Percentiles rank a stretch among this genome's conserved stretches.
Evolutionary conservation across 805 yeast species (phyloP).

Genomic region (Sungouiella blattae): DNA sequence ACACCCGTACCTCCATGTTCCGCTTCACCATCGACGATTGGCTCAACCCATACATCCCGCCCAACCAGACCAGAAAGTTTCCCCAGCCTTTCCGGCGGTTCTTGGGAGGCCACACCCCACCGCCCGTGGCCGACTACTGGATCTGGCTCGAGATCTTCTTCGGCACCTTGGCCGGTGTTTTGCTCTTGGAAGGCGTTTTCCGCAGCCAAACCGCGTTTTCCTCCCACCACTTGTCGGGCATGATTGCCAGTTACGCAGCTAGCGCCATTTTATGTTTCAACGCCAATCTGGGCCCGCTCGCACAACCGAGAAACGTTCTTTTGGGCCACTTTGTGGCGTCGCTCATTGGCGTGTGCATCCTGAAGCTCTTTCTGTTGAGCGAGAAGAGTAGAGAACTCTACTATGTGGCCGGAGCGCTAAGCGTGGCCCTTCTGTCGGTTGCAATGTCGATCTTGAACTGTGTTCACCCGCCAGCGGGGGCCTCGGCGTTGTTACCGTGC

Average conservation of each 20-base stretch:
- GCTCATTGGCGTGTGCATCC: conserved; percentile 50
- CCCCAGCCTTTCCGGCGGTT: conserved; percentile 35
- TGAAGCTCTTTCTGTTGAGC: conserved; percentile 50
- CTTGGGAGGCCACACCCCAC: conserved; percentile 35
- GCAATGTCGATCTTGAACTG: conserved; percentile 51
- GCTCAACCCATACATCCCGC: conserved; percentile 26
- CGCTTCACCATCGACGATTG: conserved; percentile 36
- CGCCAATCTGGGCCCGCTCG: conserved; percentile 52
- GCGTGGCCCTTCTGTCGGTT: conserved; percentile 53
- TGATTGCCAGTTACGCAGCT: conserved; percentile 61
- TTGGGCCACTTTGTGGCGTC: conserved; percentile 55
- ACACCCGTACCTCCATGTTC: too few species aligned
- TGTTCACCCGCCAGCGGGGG: conserved; percentile 73
- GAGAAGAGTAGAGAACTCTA: conserved; percentile 42
- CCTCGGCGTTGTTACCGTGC: conserved; percentile 58
- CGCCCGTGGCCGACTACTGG: conserved; percentile 32
- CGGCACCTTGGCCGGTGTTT: conserved; percentile 45
- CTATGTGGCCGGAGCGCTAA: conserved; percentile 57
- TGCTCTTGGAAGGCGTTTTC: conserved; percentile 46
- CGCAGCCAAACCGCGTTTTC: conserved; percentile 36
- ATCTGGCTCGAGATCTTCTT: conserved; percentile 47
- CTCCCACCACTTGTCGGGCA: conserved; percentile 39
- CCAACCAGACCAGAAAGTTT: conserved; percentile 24
- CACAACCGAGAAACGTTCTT: conserved; percentile 61
- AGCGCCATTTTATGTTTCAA: conserved; percentile 59